phyloP scores from a whole-genome alignment of 2,329 filamentous ascomycete genomes.

The Aspergillaceae sp. region DNA sequence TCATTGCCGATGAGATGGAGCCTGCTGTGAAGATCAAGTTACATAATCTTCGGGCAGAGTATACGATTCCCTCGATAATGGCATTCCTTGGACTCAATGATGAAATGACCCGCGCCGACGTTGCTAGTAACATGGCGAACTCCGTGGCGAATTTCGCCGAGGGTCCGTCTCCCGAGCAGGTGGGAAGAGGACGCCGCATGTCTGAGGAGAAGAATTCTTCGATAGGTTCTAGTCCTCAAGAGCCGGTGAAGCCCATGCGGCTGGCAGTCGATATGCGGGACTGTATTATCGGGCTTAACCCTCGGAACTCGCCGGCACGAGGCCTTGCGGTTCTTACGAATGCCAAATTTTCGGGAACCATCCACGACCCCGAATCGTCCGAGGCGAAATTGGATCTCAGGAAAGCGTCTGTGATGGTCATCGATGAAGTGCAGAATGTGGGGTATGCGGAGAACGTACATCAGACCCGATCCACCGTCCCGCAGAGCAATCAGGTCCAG shows the following conservation, averaged over 20 bases:
- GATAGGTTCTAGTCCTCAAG: conserved; percentile 9
- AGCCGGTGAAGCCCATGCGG: conserved; percentile 44
- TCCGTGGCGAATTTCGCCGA: conserved; percentile 72
- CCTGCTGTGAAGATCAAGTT: conserved; percentile 82
- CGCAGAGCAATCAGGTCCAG: conserved; percentile 39
- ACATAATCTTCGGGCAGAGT: conserved; percentile 77
- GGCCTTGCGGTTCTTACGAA: conserved; percentile 71
- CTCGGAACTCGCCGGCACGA: conserved; percentile 65
- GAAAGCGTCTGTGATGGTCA: conserved; percentile 73
- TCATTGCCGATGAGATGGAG: conserved; percentile 91
- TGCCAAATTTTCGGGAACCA: conserved; percentile 58
- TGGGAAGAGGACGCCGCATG: conserved; percentile 5
- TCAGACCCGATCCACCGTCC: conserved; percentile 16
- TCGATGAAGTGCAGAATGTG: conserved; percentile 59
- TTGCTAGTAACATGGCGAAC: conserved; percentile 65
- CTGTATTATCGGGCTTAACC: conserved; percentile 77
- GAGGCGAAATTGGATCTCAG: conserved; percentile 60
- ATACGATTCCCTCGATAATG: conserved; percentile 74
- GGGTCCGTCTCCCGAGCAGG: conserved; percentile 29
- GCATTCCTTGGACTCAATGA: conserved; percentile 64
- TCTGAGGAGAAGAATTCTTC: conserved; percentile 7
- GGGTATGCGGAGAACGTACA: conserved; percentile 29
- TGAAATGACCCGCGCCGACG: conserved; percentile 60
- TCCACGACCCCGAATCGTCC: conserved; percentile 58
- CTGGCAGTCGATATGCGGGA: conserved; percentile 61